Conservation (phyloP, 208 protist species). For the Angomonas deanei region DNA sequence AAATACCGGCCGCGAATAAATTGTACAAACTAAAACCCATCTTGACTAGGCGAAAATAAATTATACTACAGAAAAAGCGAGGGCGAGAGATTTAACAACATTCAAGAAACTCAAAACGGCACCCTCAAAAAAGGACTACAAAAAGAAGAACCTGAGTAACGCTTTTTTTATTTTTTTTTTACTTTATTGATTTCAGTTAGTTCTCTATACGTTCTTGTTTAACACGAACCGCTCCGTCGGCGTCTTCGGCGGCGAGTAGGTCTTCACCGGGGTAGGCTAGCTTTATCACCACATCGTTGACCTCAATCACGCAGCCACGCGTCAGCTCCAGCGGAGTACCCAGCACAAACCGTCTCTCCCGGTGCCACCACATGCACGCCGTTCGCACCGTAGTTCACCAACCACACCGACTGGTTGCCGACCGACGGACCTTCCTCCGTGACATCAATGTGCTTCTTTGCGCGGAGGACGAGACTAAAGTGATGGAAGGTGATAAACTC, state of each 20-base stretch:
- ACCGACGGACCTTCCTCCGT: constrained; percentile 3
- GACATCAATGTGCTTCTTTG: background rate
- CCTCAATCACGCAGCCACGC: constrained; percentile 26
- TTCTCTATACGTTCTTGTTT: constrained; percentile 13
- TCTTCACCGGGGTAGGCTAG: constrained; percentile 12
- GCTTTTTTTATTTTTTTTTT: background rate
- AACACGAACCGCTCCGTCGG: constrained; percentile 3
- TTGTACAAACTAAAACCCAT: constrained; percentile 78
- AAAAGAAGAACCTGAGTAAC: background rate
- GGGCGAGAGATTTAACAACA: background rate
- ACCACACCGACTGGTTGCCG: constrained; percentile 31
- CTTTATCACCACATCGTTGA: constrained; percentile 26
- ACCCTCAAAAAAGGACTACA: background rate
- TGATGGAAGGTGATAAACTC: constrained; percentile 44
- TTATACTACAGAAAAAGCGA: constrained; percentile 1
- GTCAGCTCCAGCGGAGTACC: constrained; percentile 36
- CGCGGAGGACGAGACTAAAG: constrained; percentile 29
- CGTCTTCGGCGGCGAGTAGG: constrained; percentile 1
- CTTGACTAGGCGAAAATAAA: too few relatives aligned
- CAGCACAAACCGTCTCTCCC: constrained; percentile 28
- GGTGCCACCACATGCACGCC: constrained; percentile 27
- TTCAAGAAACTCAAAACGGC: background rate
- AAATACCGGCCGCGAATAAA: constrained; percentile 39
- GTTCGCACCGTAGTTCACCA: constrained; percentile 78
- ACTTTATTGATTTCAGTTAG: background rate